Conservation (phyloP, 2,329 filamentous ascomycete genomes). For the Cladosporium austrohemisphaericum region DNA sequence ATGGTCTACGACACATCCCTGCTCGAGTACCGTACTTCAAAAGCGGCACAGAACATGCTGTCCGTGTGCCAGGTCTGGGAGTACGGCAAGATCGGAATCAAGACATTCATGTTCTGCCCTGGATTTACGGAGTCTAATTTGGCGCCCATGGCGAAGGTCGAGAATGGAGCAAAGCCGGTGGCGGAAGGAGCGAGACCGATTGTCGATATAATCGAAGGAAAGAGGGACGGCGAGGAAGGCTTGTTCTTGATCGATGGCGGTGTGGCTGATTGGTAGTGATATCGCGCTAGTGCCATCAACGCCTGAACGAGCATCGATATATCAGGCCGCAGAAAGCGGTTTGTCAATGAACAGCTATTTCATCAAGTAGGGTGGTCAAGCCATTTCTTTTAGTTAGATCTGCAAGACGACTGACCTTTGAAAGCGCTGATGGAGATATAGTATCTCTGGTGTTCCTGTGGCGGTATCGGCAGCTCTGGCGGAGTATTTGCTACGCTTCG, state of each 20-base stretch:
- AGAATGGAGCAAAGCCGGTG: constrained; percentile 36
- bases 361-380: too few relatives aligned
- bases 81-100: constrained; percentile 29
- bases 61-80: constrained; percentile 30
- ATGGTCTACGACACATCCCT: constrained; percentile 28
- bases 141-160: constrained; percentile 16
- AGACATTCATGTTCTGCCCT: constrained; percentile 38
- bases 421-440: too few relatives aligned
- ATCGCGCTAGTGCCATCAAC: too few relatives aligned
- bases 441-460: too few relatives aligned
- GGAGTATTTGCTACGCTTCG: too few relatives aligned
- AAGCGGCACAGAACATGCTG: constrained; percentile 41
- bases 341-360: too few relatives aligned
- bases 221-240: constrained; percentile 33
- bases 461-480: too few relatives aligned
- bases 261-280: constrained; percentile 5
- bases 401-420: too few relatives aligned
- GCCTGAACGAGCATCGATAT: too few relatives aligned
- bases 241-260: constrained; percentile 25
- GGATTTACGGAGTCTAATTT: constrained; percentile 38
- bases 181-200: constrained; percentile 33
- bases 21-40: constrained; percentile 35
- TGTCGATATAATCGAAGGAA: constrained; percentile 36
- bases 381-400: too few relatives aligned
- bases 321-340: too few relatives aligned